Evolutionary conservation across 208 protist genomes (phyloP).

Genomic region (Strigomonas culicis): DNA sequence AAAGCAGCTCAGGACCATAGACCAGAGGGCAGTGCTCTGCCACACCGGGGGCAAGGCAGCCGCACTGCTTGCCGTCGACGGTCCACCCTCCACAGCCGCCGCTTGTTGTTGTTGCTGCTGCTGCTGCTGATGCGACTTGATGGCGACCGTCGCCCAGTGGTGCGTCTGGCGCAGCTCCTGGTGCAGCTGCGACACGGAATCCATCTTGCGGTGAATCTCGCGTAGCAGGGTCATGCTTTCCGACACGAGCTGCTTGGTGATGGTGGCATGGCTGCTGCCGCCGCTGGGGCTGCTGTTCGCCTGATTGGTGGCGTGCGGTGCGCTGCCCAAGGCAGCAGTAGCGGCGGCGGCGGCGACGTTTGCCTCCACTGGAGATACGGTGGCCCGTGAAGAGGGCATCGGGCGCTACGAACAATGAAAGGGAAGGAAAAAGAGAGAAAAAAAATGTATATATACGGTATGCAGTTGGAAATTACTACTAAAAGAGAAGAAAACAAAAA

Average conservation of each 20-base stretch:
- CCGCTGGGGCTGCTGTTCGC: background rate
- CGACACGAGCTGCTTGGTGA: background rate
- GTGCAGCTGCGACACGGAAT: background rate
- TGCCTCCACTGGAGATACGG: no score
- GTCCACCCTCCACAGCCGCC: background rate
- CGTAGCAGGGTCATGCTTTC: background rate
- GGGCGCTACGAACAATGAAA: slow-evolving; percentile 2
- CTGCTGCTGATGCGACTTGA: background rate
- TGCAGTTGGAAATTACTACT: background rate
- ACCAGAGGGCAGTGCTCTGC: slow-evolving; percentile 15
- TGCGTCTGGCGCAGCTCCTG: background rate
- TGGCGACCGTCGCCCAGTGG: background rate
- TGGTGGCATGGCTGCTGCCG: background rate
- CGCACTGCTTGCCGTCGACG: background rate
- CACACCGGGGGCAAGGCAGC: background rate
- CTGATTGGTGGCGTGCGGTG: background rate
- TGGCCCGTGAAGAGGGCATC: background rate
- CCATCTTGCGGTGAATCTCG: background rate
- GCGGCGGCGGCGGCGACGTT: background rate
- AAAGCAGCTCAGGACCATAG: slow-evolving; percentile 43
- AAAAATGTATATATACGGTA: background rate
- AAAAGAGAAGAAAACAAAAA: slow-evolving; percentile 9
- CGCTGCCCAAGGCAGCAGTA: slow-evolving; percentile 2
- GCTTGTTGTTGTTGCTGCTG: background rate
- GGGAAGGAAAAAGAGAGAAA: slow-evolving; percentile 7